These are phyloP conservation scores for Acrodontium crateriforme DNA, from an alignment of 2,329 filamentous ascomycete genomes.

Conservation along the genomic window DNA sequence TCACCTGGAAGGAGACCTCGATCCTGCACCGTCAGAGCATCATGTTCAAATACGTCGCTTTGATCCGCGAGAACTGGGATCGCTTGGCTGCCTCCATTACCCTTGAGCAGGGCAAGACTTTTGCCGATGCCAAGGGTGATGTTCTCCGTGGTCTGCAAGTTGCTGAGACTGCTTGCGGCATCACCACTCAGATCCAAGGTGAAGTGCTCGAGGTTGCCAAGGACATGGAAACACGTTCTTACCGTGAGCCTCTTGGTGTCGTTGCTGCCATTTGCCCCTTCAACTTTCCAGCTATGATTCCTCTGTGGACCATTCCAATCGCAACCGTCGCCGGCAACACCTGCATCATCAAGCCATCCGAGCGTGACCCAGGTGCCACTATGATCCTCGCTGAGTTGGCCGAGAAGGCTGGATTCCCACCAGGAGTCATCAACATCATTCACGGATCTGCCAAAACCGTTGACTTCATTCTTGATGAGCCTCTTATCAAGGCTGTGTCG, in stretches of 20 bases:
- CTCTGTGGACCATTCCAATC: constrained; percentile 79
- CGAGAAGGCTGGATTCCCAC: constrained; percentile 67
- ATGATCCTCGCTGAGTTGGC: constrained; percentile 76
- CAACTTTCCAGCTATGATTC: constrained; percentile 88
- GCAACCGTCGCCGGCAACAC: constrained; percentile 76
- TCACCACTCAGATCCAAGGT: constrained; percentile 68
- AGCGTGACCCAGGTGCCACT: constrained; percentile 69
- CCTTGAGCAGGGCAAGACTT: constrained; percentile 78
- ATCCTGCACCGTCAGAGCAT: constrained; percentile 65
- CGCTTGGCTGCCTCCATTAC: constrained; percentile 73
- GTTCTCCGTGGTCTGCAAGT: constrained; percentile 73
- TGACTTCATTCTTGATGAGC: constrained; percentile 75
- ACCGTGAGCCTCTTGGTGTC: constrained; percentile 68
- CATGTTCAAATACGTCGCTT: constrained; percentile 72
- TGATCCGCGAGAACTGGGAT: constrained; percentile 78
- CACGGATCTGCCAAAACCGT: constrained; percentile 71
- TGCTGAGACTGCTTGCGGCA: constrained; percentile 67
- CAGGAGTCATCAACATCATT: constrained; percentile 70
- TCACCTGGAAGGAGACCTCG: constrained; percentile 57
- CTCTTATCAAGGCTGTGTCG: constrained; percentile 71
- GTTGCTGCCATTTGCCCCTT: constrained; percentile 78
- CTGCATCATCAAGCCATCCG: constrained; percentile 71
- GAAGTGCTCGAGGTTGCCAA: constrained; percentile 75
- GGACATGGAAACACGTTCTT: constrained; percentile 79
- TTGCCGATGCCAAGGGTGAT: constrained; percentile 69